Conservation (phyloP, 352 stramenopile species). For the Phytophthora pseudosyringae region DNA sequence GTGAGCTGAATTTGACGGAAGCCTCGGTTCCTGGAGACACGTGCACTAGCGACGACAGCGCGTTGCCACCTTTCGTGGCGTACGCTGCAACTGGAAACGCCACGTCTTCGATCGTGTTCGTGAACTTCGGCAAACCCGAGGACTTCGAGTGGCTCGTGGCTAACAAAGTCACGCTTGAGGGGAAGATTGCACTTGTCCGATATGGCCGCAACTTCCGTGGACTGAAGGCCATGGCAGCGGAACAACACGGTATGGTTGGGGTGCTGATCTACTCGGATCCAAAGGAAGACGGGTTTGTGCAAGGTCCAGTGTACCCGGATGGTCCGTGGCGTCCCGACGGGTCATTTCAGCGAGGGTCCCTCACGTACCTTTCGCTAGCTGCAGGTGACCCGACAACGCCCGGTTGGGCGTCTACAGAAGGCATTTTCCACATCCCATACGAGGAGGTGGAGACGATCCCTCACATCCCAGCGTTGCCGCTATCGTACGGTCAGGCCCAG, state of each 20-base stretch:
- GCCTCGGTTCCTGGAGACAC: slow-evolving; percentile 66
- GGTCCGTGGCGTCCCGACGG: slow-evolving; percentile 36
- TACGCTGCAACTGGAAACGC: slow-evolving; percentile 80
- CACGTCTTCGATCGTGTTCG: slow-evolving; percentile 74
- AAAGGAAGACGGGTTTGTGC: slow-evolving; percentile 66
- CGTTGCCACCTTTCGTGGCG: slow-evolving; percentile 78
- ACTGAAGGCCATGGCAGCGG: slow-evolving; percentile 71
- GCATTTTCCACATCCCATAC: slow-evolving; percentile 45
- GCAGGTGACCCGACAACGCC: slow-evolving; percentile 65
- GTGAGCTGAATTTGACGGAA: slow-evolving; percentile 60
- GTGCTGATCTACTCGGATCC: slow-evolving; percentile 84
- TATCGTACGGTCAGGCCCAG: slow-evolving; percentile 81
- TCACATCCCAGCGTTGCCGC: slow-evolving; percentile 62
- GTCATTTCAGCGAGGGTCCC: slow-evolving; percentile 76
- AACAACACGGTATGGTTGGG: slow-evolving; percentile 59
- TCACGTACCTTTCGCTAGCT: slow-evolving; percentile 70
- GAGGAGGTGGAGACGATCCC: slow-evolving; percentile 69
- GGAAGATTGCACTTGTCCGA: slow-evolving; percentile 70
- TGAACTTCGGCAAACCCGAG: slow-evolving; percentile 79
- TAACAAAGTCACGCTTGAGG: slow-evolving; percentile 54
- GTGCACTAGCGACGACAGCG: slow-evolving; percentile 54
- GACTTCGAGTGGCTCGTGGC: slow-evolving; percentile 72
- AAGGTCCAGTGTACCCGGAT: slow-evolving; percentile 66
- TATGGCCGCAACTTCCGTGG: slow-evolving; percentile 68
- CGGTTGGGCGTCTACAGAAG: slow-evolving; percentile 43